phyloP scores from a whole-genome alignment of 2,329 filamentous ascomycete genomes.

The Fusarium sp. region DNA sequence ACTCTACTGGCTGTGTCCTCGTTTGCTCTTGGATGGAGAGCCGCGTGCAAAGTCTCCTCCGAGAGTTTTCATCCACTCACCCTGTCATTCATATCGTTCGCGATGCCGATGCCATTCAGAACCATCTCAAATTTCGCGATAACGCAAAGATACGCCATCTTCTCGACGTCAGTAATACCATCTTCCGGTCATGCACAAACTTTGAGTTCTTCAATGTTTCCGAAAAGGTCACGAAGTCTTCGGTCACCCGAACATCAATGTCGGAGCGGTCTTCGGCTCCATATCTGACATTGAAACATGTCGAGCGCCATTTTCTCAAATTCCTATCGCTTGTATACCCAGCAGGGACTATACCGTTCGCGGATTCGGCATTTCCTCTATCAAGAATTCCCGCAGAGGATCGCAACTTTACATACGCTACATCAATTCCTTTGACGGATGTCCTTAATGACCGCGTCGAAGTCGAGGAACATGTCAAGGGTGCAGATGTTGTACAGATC shows the following conservation, averaged over 20 bases:
- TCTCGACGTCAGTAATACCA: conserved; percentile 66
- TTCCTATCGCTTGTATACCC: conserved; percentile 73
- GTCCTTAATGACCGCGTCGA: conserved; percentile 67
- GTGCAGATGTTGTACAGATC: conserved; percentile 75
- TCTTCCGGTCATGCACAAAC: conserved; percentile 76
- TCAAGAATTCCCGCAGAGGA: conserved; percentile 71
- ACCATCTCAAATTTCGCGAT: conserved; percentile 70
- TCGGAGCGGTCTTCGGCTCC: conserved; percentile 61
- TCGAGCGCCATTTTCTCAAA: conserved; percentile 76
- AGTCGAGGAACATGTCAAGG: conserved; percentile 74
- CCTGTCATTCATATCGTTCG: conserved; percentile 79
- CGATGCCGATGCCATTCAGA: conserved; percentile 72
- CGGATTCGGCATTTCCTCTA: conserved; percentile 74
- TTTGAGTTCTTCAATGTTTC: conserved; percentile 83
- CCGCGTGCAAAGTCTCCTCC: conserved; percentile 69
- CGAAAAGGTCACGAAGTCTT: conserved; percentile 59
- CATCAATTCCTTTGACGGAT: conserved; percentile 70
- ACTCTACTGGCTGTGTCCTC: conserved; percentile 73
- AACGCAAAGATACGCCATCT: conserved; percentile 68
- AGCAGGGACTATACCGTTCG: conserved; percentile 65
- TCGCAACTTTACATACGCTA: conserved; percentile 74
- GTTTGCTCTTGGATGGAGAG: conserved; percentile 80
- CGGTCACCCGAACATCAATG: conserved; percentile 37
- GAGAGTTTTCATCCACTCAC: conserved; percentile 71
- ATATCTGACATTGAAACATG: conserved; percentile 75